Base-by-base conservation (phyloP, 192 early-diverging fungal species). In the Mortierella hygrophila region DNA sequence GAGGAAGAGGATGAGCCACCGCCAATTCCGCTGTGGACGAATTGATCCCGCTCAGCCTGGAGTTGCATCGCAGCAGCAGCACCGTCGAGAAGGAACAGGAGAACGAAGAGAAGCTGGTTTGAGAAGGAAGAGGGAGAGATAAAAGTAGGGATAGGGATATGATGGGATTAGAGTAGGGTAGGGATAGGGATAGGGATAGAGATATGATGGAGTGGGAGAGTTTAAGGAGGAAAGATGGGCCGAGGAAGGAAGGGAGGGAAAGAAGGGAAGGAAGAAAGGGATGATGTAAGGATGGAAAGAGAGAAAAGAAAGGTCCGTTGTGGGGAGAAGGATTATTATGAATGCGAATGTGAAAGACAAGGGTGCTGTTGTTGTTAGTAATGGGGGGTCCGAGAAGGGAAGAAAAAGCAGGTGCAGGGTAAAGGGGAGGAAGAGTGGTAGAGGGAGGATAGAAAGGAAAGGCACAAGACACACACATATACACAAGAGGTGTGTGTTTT, bases 21-120 rank as follows among this genome's bases (percentile, higher is more conserved):
- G 46, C 83, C 83, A 35, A 85, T 85, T 68, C 83, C 83, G 18
- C 71, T 47, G 29, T 80, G 83, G n/a, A 85, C 83, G 74, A 85
- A 85, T 26, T 79, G 68, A 46, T 82, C 81, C 46, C 83, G 77
- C 74, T 85, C 83, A 38, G 77, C 78, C 78, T 85, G 83, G 55
- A 85, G 83, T 35, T 85, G 83, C 83, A 85, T 85, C 10, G 72
- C 42, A 23, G 72, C 29, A 52, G 49, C 49, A 52, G 26, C 10
- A 23, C 38, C 52, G 49, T 18, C 11, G 70, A 70, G 21, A 21
- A 60, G 6, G 37, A 15, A 63, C 18, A 20, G 44, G 44, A 46
- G 41, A 47, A 46, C 15, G 49, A 46, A 16, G 40, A 44, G 44
- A 9, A 46, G 44, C 13, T 46, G 13, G 44, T 15, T 15, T 46